Evolutionary conservation across 1,139 yeast genomes (phyloP).

Genomic region (Hemisphaericaspora lyxosophila): DNA sequence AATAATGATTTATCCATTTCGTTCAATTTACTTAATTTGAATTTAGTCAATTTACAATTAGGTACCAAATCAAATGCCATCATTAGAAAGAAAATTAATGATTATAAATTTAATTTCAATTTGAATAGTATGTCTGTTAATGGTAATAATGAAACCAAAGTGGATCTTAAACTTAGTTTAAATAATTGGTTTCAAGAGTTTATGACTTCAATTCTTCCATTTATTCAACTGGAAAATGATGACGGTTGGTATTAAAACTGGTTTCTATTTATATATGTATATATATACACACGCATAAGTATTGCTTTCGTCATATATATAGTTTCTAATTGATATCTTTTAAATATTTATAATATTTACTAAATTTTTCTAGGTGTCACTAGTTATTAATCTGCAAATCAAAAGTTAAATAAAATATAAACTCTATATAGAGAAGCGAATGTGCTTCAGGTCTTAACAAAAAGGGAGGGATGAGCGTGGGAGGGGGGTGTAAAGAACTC

Average conservation of each 20-base stretch:
- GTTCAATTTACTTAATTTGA: slow-evolving; percentile 34
- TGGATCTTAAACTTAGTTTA: slow-evolving; percentile 14
- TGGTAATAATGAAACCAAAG: background rate
- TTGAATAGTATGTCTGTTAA: slow-evolving; percentile 6
- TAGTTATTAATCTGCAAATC: no score
- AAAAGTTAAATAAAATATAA: no score
- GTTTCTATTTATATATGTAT: slow-evolving; percentile 1
- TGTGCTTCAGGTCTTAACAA: no score
- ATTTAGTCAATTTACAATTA: slow-evolving; percentile 18
- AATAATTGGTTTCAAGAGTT: slow-evolving; percentile 33
- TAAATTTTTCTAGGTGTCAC: no score
- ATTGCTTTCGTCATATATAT: no score
- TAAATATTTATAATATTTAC: no score
- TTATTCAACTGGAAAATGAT: slow-evolving; percentile 32
- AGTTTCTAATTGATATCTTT: no score
- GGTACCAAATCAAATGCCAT: slow-evolving; percentile 26
- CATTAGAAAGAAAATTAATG: slow-evolving; percentile 27
- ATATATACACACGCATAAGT: no score
- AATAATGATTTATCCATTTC: slow-evolving; percentile 40
- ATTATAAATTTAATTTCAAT: slow-evolving; percentile 31
- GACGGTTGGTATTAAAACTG: slow-evolving; percentile 38
- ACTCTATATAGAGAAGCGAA: no score
- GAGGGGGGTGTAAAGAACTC: no score
- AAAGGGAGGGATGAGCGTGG: no score
- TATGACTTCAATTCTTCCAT: slow-evolving; percentile 24